A percentile compares a stretch with the other conserved stretches of the same genome.
Evolutionary conservation across 2,329 filamentous ascomycete genomes (phyloP).

Genomic region (Xylogone sp.): DNA sequence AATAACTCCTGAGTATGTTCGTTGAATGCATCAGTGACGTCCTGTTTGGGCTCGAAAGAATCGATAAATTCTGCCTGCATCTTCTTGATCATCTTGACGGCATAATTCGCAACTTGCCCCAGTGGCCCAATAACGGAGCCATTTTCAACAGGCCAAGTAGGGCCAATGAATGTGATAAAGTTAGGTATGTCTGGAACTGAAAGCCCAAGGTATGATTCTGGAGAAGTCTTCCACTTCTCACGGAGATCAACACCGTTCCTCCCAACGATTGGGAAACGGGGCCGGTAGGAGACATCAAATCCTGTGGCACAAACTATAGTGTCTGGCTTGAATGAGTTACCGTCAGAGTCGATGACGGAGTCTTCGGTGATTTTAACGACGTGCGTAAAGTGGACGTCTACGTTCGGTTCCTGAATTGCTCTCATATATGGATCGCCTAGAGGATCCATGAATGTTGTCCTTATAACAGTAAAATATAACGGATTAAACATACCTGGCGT

Average conservation of each 20-base stretch:
- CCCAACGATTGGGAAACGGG: constrained; percentile 23
- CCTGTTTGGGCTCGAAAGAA: constrained; percentile 40
- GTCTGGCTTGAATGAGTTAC: constrained; percentile 27
- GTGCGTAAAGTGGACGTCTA: constrained; percentile 45
- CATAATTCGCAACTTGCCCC: constrained; percentile 14
- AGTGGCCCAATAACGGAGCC: constrained; percentile 20
- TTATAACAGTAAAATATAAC: constrained; percentile 14
- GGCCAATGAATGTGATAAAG: constrained; percentile 23
- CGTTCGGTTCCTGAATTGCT: constrained; percentile 45
- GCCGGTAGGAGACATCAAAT: constrained; percentile 26
- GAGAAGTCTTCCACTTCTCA: constrained; percentile 26
- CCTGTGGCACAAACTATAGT: constrained; percentile 32
- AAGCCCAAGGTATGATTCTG: constrained; percentile 21
- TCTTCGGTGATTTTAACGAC: constrained; percentile 41
- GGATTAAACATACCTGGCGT: constrained; percentile 35
- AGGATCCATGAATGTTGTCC: constrained; percentile 1
- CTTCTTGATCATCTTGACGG: constrained; percentile 23
- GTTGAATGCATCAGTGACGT: constrained; percentile 46
- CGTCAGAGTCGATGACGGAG: constrained; percentile 39
- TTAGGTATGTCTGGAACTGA: constrained; percentile 22
- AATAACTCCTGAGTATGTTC: constrained; percentile 47
- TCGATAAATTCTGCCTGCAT: constrained; percentile 45
- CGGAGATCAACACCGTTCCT: constrained; percentile 16
- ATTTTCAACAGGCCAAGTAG: constrained; percentile 22
- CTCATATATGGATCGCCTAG: constrained; percentile 45